Conservation (phyloP, 2,329 filamentous ascomycete genomes). For the Arthroderma sp. region DNA sequence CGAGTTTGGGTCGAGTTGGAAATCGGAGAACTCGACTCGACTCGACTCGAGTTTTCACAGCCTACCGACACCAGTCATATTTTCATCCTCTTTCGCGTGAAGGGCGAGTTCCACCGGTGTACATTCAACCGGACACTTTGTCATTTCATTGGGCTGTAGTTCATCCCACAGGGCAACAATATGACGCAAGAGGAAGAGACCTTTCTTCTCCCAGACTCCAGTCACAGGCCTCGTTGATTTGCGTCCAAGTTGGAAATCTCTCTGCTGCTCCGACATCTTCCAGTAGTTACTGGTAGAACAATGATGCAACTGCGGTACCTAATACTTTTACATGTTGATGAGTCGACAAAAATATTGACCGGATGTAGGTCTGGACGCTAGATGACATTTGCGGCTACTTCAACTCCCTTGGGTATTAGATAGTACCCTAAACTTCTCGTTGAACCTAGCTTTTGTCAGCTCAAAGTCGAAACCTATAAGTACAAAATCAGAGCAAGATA, state of each 20-base stretch:
- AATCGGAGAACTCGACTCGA: too few species aligned
- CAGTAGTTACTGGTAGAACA: too few species aligned
- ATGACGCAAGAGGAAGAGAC: conserved; percentile 22
- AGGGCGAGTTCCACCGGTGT: conserved; percentile 13
- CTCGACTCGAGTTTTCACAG: conserved; percentile 7
- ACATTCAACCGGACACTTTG: conserved; percentile 15
- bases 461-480: too few species aligned
- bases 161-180: conserved; percentile 14
- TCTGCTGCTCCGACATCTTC: too few species aligned
- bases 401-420: too few species aligned
- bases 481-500: too few species aligned
- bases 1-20: conserved; percentile 6
- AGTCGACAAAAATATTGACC: conserved; percentile 20
- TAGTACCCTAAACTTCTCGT: too few species aligned
- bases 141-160: conserved; percentile 5
- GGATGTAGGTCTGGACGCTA: conserved; percentile 19
- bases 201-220: conserved; percentile 19
- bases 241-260: too few species aligned
- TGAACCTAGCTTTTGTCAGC: too few species aligned
- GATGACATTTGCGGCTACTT: conserved; percentile 11
- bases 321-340: conserved; percentile 14
- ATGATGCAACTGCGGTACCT: background rate
- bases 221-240: conserved; percentile 1
- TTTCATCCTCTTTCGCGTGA: conserved; percentile 18
- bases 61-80: conserved; percentile 18